Percentiles rank a stretch among this genome's conserved stretches.
These are phyloP conservation scores for Haplosporangium gracile DNA, from an alignment of 192 early-diverging fungal species.

Conservation along the genomic window DNA sequence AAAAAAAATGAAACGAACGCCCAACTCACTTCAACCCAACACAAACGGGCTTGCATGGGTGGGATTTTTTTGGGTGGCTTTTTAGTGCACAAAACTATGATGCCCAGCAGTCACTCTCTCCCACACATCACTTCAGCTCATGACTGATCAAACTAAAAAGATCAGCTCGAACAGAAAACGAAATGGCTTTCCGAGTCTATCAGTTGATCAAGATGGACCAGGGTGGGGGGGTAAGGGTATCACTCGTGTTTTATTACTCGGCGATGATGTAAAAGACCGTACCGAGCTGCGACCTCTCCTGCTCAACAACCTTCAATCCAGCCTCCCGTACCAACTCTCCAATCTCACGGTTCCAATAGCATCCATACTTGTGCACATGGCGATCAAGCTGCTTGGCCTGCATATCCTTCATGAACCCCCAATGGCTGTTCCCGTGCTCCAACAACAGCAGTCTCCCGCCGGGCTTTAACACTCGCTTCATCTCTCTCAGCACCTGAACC, in stretches of 20 bases:
- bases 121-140: not conserved
- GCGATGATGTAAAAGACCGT: conserved; percentile 47
- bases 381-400: conserved; percentile 46
- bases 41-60: not conserved
- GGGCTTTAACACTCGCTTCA: conserved; percentile 43
- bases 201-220: too few relatives aligned
- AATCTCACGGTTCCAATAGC: conserved; percentile 55
- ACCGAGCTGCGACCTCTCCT: conserved; percentile 52
- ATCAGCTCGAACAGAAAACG: not conserved
- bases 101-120: not conserved
- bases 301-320: conserved; percentile 36
- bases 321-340: conserved; percentile 40
- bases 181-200: too few relatives aligned
- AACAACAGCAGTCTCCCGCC: conserved; percentile 38
- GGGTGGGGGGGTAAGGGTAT: not conserved
- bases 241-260: not conserved
- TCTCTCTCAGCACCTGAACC: conserved; percentile 34
- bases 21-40: not conserved
- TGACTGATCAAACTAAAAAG: not conserved
- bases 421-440: conserved; percentile 52
- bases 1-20: not conserved
- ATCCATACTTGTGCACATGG: conserved; percentile 57
- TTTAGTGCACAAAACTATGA: not conserved
- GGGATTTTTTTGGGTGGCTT: not conserved
- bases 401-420: conserved; percentile 53